Percentiles rank a stretch among this genome's conserved stretches.
These are phyloP conservation scores for Physaria fendleri DNA, from an alignment of 345 rosid genomes.

Conservation along the genomic window DNA sequence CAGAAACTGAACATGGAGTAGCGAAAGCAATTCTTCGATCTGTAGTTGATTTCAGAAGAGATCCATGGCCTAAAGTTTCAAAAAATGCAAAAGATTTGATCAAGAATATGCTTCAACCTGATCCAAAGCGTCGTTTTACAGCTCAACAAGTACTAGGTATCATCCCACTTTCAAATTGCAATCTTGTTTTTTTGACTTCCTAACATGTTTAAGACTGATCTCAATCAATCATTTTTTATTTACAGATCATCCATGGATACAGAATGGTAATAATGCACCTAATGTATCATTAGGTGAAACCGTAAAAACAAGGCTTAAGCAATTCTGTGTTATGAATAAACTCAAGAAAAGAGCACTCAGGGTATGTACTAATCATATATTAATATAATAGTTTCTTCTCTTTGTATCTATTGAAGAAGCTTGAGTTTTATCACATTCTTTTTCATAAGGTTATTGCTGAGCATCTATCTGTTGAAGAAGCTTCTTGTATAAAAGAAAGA, in stretches of 20 bases:
- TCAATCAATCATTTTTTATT: neutral
- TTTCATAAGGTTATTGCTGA: conserved; percentile 72
- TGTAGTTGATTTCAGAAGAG: conserved; percentile 70
- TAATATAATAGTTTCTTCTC: no score
- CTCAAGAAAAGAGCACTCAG: conserved; percentile 91
- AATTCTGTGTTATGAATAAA: conserved; percentile 88
- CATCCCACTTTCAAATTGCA: neutral
- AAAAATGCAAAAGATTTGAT: conserved; percentile 77
- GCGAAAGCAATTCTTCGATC: conserved; percentile 83
- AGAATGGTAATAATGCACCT: conserved; percentile 74
- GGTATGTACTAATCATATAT: conserved; percentile 49
- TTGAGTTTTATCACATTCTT: conserved; percentile 1
- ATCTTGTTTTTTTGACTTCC: neutral
- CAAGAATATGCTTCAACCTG: conserved; percentile 85
- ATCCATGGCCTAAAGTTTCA: conserved; percentile 97
- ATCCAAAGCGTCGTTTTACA: conserved; percentile 66
- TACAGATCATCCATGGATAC: conserved; percentile 90
- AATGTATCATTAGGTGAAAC: conserved; percentile 84
- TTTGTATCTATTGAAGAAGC: neutral
- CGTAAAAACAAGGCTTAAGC: conserved; percentile 81
- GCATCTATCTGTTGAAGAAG: conserved; percentile 85
- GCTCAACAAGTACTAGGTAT: conserved; percentile 94
- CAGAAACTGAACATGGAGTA: conserved; percentile 96
- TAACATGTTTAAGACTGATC: neutral
- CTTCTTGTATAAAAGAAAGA: conserved; percentile 71